Base-by-base conservation (phyloP, 495 filamentous ascomycete genomes). In the Lepraria neglecta region DNA sequence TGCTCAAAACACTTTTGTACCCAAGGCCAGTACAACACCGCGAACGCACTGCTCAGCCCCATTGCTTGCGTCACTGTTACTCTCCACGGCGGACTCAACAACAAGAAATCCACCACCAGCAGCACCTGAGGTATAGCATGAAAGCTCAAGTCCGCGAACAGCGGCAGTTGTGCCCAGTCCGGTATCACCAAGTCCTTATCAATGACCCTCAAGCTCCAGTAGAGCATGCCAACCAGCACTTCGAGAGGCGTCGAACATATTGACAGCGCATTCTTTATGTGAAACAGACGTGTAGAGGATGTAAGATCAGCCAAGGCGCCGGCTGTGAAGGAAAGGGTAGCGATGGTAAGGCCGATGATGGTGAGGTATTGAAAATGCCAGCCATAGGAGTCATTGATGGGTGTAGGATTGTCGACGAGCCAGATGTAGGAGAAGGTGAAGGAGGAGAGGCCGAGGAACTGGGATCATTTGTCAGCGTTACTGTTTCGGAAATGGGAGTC, bases 291-390 rank as follows among this genome's bases (percentile, higher is more conserved):
- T 0, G 73, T 76, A 9, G 81, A 88, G 42, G 85, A 70, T 11
- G 84, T 87, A 10, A 92, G 60, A 74, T 96, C 91, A 42, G 90
- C 87, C 33, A 91, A 72, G n/a, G 91, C 70, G 9, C 82, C 92
- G 63, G 82, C 71, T 27, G 75, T 64, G 70, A 94, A 92, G 43
- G 89, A 89, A 52, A 82, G 59, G 17, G 85, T 81, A 3, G 90
- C 79, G 43, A 94, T 72, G 3, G 79, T 73, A 14, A 95, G 80
- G 31, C 90, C 90, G 66, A 95, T 84, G 64, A 95, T 90, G 58
- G 89, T 95, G 52, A 92, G 76, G 72, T 87, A 92, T 73, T 92
- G 89, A 67, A 87, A 86, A 70, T 92, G 87, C 80, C 89, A 91
- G 27, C 90, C 91, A 68, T 87, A 94, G 24, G 86, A 82, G 14